Evolutionary conservation across 768 basidiomycete species (phyloP).

Genomic region (Lactifluus echinatus): DNA sequence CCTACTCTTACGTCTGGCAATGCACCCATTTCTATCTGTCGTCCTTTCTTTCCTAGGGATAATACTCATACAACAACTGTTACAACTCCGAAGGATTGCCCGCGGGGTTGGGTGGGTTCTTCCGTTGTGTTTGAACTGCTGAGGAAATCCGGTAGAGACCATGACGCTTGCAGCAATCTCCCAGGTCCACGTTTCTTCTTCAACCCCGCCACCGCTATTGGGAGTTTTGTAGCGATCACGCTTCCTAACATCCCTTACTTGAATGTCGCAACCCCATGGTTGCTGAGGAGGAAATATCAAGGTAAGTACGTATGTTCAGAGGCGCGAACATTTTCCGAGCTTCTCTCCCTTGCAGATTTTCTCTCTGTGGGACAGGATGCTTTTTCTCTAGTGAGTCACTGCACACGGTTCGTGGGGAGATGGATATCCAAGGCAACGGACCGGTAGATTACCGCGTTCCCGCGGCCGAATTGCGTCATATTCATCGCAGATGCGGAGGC

Average conservation of each 20-base stretch:
- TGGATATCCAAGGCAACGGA: background rate
- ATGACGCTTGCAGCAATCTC: background rate
- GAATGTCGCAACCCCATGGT: background rate
- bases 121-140: too few relatives aligned
- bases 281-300: background rate
- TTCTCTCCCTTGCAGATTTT: conserved; percentile 1
- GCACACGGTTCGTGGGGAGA: background rate
- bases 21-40: too few relatives aligned
- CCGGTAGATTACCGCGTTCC: conserved; percentile 1
- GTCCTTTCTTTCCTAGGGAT: background rate
- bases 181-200: conserved; percentile 2
- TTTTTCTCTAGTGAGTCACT: background rate
- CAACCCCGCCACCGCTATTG: background rate
- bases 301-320: background rate
- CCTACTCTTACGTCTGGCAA: too few relatives aligned
- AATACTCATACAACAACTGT: background rate
- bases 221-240: background rate
- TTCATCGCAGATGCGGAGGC: conserved; percentile 9
- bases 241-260: background rate
- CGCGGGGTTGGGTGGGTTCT: conserved; percentile 1
- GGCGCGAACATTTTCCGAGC: background rate
- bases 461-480: background rate
- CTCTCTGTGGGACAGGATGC: conserved; percentile 6
- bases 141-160: background rate
- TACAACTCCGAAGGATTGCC: background rate